phyloP scores from a whole-genome alignment of 2,329 filamentous ascomycete genomes.

The Penicillium sp. region DNA sequence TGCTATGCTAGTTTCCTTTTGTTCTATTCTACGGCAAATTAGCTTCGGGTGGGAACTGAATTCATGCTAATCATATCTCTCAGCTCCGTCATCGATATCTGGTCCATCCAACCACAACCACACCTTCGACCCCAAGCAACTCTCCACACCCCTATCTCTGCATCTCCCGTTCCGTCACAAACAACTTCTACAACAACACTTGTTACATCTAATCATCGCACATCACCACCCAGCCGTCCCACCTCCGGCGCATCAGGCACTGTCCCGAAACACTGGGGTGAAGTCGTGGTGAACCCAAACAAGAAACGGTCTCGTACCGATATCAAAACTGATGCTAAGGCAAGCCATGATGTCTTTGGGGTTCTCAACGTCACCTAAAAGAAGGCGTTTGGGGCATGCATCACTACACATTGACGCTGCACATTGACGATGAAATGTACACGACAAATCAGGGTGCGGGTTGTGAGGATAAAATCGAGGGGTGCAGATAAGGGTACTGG shows the following conservation, averaged over 20 bases:
- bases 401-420: constrained; percentile 10
- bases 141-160: constrained; percentile 31
- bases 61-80: not conserved
- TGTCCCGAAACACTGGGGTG: constrained; percentile 45
- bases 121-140: constrained; percentile 40
- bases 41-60: not conserved
- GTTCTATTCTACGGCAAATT: not conserved
- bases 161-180: constrained; percentile 21
- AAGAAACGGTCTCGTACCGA: constrained; percentile 33
- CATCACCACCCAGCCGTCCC: constrained; percentile 13
- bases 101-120: constrained; percentile 45
- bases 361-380: constrained; percentile 36
- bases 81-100: constrained; percentile 47
- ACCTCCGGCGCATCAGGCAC: constrained; percentile 20
- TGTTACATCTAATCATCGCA: constrained; percentile 12
- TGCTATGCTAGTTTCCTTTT: not conserved
- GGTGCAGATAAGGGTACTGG: constrained; percentile 3
- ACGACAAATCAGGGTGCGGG: constrained; percentile 9
- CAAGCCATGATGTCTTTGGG: constrained; percentile 39
- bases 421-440: constrained; percentile 12
- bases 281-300: constrained; percentile 43
- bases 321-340: constrained; percentile 23
- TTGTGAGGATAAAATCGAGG: constrained; percentile 1
- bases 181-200: constrained; percentile 13
- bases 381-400: constrained; percentile 6